A percentile compares a stretch with the other conserved stretches of the same genome.
phyloP scores from a whole-genome alignment of 1,139 yeast species.

The Entelexis paramagnoliae region DNA sequence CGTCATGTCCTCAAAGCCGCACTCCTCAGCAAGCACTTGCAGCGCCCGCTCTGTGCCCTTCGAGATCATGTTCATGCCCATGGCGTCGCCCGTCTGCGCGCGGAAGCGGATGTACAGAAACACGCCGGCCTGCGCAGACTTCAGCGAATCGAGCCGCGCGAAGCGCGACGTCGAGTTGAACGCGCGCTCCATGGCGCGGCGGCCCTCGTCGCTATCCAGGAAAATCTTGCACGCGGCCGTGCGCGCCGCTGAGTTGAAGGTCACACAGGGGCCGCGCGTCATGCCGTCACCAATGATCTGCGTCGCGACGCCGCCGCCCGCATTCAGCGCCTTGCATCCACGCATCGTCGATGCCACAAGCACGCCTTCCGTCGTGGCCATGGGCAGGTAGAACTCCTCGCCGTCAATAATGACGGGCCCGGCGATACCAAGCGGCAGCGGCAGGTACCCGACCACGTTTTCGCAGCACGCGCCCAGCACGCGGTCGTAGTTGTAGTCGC shows the following conservation, averaged over 20 bases:
- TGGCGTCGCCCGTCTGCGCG: slow-evolving; percentile 98
- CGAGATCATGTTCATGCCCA: slow-evolving; percentile 99
- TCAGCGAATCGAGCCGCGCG: slow-evolving; percentile 83
- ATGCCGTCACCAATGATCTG: slow-evolving; percentile 93
- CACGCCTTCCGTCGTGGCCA: slow-evolving; percentile 99
- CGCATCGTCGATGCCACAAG: slow-evolving; percentile 97
- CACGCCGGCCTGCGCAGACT: slow-evolving; percentile 94
- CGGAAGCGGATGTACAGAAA: slow-evolving; percentile 79
- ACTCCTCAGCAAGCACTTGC: slow-evolving; percentile 72
- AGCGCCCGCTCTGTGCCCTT: slow-evolving; percentile 90
- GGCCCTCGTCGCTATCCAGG: slow-evolving; percentile 95
- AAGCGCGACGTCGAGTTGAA: slow-evolving; percentile 95
- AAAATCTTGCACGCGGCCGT: slow-evolving; percentile 94
- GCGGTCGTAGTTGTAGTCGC: slow-evolving; percentile 81
- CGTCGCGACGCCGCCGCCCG: slow-evolving; percentile 92
- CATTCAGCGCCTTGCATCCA: slow-evolving; percentile 95
- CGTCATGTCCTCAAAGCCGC: slow-evolving; percentile 91
- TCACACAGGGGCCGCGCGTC: slow-evolving; percentile 98
- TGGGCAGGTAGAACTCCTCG: slow-evolving; percentile 78
- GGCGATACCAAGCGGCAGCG: slow-evolving; percentile 93
- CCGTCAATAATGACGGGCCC: slow-evolving; percentile 93
- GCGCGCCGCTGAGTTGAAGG: slow-evolving; percentile 67
- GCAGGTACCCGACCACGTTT: slow-evolving; percentile 92
- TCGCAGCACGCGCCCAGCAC: slow-evolving; percentile 99
- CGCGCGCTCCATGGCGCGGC: slow-evolving; percentile 66